phyloP scores from a whole-genome alignment of 2,329 filamentous ascomycete species.

The Neofusicoccum sp. region DNA sequence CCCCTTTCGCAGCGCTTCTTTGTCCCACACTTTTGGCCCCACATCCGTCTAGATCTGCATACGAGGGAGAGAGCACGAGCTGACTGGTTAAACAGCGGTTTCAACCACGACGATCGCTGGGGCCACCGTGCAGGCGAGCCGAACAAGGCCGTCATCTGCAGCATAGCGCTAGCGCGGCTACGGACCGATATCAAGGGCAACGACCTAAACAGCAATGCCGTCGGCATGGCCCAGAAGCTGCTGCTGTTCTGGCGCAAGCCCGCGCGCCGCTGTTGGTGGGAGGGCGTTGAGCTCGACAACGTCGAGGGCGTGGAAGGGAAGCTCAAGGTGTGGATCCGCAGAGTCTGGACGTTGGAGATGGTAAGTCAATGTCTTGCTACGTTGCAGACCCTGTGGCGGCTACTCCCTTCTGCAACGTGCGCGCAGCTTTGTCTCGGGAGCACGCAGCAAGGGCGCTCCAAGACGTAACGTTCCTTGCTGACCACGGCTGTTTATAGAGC shows the following conservation, averaged over 20 bases:
- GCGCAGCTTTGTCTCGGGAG: slow-evolving; percentile 15
- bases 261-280: slow-evolving; percentile 97
- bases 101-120: slow-evolving; percentile 94
- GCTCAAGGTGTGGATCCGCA: slow-evolving; percentile 96
- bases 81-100: slow-evolving; percentile 62
- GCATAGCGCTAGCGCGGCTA: slow-evolving; percentile 85
- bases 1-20: not conserved
- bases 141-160: slow-evolving; percentile 98
- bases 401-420: slow-evolving; percentile 17
- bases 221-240: slow-evolving; percentile 98
- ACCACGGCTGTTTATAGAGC: slow-evolving; percentile 52
- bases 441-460: slow-evolving; percentile 5
- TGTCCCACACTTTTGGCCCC: slow-evolving; percentile 12
- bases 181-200: slow-evolving; percentile 85
- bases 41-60: not conserved
- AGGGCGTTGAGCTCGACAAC: slow-evolving; percentile 85
- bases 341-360: slow-evolving; percentile 99
- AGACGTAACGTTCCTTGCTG: slow-evolving; percentile 20
- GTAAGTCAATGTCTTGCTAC: slow-evolving; percentile 42
- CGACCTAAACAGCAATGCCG: slow-evolving; percentile 70
- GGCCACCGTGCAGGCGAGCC: slow-evolving; percentile 96
- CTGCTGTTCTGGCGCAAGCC: slow-evolving; percentile 98
- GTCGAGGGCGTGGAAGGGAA: slow-evolving; percentile 89
- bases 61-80: slow-evolving; percentile 16
- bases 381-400: not conserved